Percentiles rank a stretch among this genome's conserved stretches.
Evolutionary conservation across 176 grass and related monocot genomes (phyloP).

Genomic region (Otatea glauca): DNA sequence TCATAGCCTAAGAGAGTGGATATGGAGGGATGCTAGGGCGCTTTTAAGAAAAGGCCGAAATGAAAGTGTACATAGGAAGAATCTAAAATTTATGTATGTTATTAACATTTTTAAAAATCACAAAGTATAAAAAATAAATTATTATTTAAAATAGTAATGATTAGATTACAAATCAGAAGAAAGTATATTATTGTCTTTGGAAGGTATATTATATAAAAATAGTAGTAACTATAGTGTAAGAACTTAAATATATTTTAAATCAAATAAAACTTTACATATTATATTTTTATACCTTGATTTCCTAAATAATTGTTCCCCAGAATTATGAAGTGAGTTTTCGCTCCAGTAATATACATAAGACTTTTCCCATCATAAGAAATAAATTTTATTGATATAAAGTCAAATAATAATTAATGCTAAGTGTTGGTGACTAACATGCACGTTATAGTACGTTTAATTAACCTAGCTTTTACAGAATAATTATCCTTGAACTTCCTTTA

Average conservation of each 20-base stretch:
- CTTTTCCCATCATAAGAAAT: not conserved
- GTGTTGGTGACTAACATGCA: not conserved
- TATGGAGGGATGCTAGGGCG: not conserved
- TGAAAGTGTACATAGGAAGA: not conserved
- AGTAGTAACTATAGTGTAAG: not conserved
- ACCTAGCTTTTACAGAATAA: not conserved
- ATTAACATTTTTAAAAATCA: not conserved
- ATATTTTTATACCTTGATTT: not conserved
- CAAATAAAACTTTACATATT: not conserved
- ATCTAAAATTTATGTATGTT: not conserved
- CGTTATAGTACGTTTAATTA: not conserved
- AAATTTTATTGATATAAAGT: not conserved
- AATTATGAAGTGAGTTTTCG: not conserved
- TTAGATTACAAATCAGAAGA: not conserved
- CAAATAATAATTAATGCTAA: not conserved
- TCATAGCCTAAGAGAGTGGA: not conserved
- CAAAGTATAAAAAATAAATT: not conserved
- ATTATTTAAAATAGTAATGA: not conserved
- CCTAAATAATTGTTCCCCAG: not conserved
- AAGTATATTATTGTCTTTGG: not conserved
- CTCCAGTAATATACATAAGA: not conserved
- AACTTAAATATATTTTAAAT: not conserved
- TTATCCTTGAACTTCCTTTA: not conserved
- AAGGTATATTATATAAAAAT: not conserved
- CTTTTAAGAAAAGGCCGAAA: not conserved